phyloP scores from a whole-genome alignment of 2,329 filamentous ascomycete genomes.

The Epichloe gansuensis region DNA sequence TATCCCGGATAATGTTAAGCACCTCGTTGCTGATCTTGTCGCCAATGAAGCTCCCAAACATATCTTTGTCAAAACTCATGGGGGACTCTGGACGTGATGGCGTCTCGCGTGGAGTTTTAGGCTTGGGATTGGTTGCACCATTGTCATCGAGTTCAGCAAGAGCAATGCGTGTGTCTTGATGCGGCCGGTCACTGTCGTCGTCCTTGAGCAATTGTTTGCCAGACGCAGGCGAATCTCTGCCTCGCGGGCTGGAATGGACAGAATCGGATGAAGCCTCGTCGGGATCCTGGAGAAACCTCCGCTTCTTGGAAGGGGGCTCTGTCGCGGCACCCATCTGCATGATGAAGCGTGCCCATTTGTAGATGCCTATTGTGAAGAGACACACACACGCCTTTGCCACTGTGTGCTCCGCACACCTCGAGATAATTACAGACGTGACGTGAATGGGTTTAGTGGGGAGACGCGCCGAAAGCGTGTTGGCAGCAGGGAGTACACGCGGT shows the following conservation, averaged over 20 bases:
- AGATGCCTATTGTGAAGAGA: background rate
- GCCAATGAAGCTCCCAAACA: constrained; percentile 48
- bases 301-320: constrained; percentile 33
- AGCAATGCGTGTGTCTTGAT: constrained; percentile 8
- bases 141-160: constrained; percentile 9
- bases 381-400: background rate
- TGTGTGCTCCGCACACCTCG: background rate
- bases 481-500: constrained; percentile 25
- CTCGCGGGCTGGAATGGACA: constrained; percentile 9
- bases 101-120: constrained; percentile 5
- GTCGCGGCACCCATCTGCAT: constrained; percentile 28
- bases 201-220: constrained; percentile 16
- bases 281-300: constrained; percentile 25
- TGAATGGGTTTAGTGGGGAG: constrained; percentile 14
- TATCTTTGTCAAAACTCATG: constrained; percentile 39
- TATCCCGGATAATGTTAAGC: constrained; percentile 36
- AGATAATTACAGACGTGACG: background rate
- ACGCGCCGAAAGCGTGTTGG: constrained; percentile 27
- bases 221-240: constrained; percentile 12
- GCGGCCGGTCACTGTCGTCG: constrained; percentile 9
- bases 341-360: constrained; percentile 4
- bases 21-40: constrained; percentile 37
- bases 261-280: constrained; percentile 18
- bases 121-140: constrained; percentile 2
- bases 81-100: constrained; percentile 13